phyloP scores from a whole-genome alignment of 208 protist genomes.

The Crithidia expoeki region DNA sequence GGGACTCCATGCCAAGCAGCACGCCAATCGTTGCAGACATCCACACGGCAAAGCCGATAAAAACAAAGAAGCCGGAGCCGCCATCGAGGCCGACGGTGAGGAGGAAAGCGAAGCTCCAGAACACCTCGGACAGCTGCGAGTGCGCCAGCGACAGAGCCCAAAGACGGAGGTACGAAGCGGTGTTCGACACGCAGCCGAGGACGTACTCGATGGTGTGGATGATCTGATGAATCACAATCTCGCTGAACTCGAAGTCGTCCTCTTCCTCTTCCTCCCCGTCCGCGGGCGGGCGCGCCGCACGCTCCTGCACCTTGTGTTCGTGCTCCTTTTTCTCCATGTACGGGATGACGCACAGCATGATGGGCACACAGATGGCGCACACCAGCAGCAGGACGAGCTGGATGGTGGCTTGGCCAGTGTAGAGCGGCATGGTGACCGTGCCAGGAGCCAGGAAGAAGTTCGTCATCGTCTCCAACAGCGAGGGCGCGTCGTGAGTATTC shows the following conservation, averaged over 20 bases:
- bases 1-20: slow-evolving; percentile 98
- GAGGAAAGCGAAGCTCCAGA: slow-evolving; percentile 79
- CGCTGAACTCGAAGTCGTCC: slow-evolving; percentile 61
- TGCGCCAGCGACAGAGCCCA: slow-evolving; percentile 99
- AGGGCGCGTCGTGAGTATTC: slow-evolving; percentile 86
- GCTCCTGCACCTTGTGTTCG: slow-evolving; percentile 22
- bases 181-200: slow-evolving; percentile 99
- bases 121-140: slow-evolving; percentile 95
- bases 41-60: slow-evolving; percentile 93
- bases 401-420: slow-evolving; percentile 73
- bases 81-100: slow-evolving; percentile 52
- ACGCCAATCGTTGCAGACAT: slow-evolving; percentile 94
- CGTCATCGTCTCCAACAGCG: slow-evolving; percentile 91
- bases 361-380: slow-evolving; percentile 70
- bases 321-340: slow-evolving; percentile 68
- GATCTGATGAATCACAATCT: slow-evolving; percentile 96
- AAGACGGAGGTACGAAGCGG: slow-evolving; percentile 99
- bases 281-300: slow-evolving; percentile 19
- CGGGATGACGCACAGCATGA: slow-evolving; percentile 87
- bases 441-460: slow-evolving; percentile 93
- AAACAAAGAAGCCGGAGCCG: slow-evolving; percentile 66
- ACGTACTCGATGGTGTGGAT: slow-evolving; percentile 99
- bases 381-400: slow-evolving; percentile 87
- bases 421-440: slow-evolving; percentile 72
- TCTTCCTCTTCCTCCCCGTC: slow-evolving; percentile 30